Base-by-base conservation (phyloP, 2,329 filamentous ascomycete species). In the Penicillium sp. region DNA sequence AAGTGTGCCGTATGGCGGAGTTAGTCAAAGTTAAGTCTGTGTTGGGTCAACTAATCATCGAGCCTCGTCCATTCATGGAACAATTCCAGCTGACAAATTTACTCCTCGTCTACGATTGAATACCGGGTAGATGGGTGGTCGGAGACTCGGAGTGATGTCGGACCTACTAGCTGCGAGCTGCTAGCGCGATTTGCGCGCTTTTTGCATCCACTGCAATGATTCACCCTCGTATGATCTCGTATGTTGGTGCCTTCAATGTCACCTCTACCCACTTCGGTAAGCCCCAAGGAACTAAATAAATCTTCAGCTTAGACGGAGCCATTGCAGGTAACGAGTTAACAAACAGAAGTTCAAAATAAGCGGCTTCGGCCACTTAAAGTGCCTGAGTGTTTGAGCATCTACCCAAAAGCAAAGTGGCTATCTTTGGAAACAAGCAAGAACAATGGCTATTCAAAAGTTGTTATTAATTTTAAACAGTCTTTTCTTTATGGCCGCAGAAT, bases 101-200 rank as follows among this genome's bases (percentile, higher is more conserved):
- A 46, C 31, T 19, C 22, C 47, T 41, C 18, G 39, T 41, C 16
- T 41, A 41, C 39, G 6, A 41, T 16, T 41, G 39, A 41, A 16
- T 41, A 18, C 16, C 31, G 7, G 31, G 31, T 31, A 31, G 31
- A 6, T n/a, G 22, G 14, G 6, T n/a, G 14, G 7, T 46, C 24
- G 22, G 43, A 46, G 27, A 6, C 3, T 46, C 24, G 22, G 43
- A 46, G 27, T 16, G 1, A 46, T 9, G 24, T 31, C 41, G 22
- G 24, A 16, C 11, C 24, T n/a, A 18, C 11, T 6, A 36, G 10
- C 31, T n/a, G 33, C 11, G 9, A 36, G 10, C 31, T 14, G 4
- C 31, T 51, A 51, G 19, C 49, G 49, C 49, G 49, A 24, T 51
- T 51, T 40, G 35, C 49, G 49, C 49, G 5, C 49, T 37, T 51